Base-by-base conservation (phyloP, 495 filamentous ascomycete genomes). In the Penicillium coprophilum region DNA sequence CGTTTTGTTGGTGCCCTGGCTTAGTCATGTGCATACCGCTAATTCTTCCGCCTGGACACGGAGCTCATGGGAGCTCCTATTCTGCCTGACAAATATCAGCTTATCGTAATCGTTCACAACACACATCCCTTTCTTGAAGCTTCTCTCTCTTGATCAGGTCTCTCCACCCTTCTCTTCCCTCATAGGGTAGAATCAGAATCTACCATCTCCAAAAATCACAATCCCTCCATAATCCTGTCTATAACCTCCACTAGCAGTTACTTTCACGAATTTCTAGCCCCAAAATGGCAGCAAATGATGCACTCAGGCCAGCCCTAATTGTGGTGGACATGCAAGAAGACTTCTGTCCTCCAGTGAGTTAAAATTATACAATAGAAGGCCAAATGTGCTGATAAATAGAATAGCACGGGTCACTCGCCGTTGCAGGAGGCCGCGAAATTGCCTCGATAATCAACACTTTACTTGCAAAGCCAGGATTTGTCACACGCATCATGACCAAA, bases 271-370 rank as follows among this genome's bases (percentile, higher is more conserved):
- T 36, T 15, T 28, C 52, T 10, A 46, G 2, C 23, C 23, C 32
- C n/a, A 41, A 24, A n/a, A 66, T 66, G 64, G 55, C 50, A 28
- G 2, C 41, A 32, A 39, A 20, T 46, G 30, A 12, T 9, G 24
- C 52, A 4, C 19, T 64, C 41, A 62, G 52, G 54, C 56, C 66
- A 1, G 87, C 87, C 19, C 69, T 91, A 23, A 65, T 97, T 34
- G 80, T 96, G 8, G 86, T 97, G 20, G 92, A 97, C 69, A 79
- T 96, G 73, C 94, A 98, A 74, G 90, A 96, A 71, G 94, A 97
- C 77, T 98, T 98, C 73, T 96, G 91, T 72, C 90, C 89, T 56
- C 93, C 93, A 23, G 90, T 94, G 59, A 56, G 61, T 65, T 44
- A 10, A 6, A 20, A 2, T n/a, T 9, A 30, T 24, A 40, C n/a